Conservation (phyloP, 2,329 filamentous ascomycete species). For the Mycosphaerelloides madeirae region DNA sequence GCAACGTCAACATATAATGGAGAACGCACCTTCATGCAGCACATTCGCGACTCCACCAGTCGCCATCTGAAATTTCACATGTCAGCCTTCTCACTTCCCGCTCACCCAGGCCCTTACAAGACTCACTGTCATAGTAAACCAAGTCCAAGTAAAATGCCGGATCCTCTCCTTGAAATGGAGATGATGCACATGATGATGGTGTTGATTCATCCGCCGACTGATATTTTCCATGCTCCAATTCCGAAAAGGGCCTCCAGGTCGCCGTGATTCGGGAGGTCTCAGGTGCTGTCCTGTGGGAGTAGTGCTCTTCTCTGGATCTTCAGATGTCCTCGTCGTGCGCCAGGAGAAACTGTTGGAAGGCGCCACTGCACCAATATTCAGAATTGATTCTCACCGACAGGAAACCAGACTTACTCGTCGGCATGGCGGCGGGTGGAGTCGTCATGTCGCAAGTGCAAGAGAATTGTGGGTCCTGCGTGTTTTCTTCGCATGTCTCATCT, state of each 20-base stretch:
- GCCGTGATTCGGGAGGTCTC: too few relatives aligned
- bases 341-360: too few relatives aligned
- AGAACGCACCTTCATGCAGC: conserved; percentile 48
- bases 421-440: too few relatives aligned
- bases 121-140: conserved; percentile 60
- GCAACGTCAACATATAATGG: neutral
- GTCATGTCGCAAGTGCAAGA: too few relatives aligned
- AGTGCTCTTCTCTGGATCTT: too few relatives aligned
- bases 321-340: too few relatives aligned
- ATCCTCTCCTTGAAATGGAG: conserved; percentile 53
- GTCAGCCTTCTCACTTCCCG: neutral
- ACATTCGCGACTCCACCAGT: conserved; percentile 52
- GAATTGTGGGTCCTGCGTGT: too few relatives aligned
- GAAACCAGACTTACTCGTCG: too few relatives aligned
- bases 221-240: conserved; percentile 13
- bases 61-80: conserved; percentile 57
- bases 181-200: conserved; percentile 23
- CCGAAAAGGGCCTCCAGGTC: neutral
- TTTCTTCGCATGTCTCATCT: too few relatives aligned
- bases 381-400: too few relatives aligned
- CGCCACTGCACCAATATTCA: too few relatives aligned
- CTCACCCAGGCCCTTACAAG: neutral
- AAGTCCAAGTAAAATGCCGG: conserved; percentile 68
- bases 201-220: conserved; percentile 6
- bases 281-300: too few relatives aligned